These are phyloP conservation scores for Edaphochlamys debaryana DNA, from an alignment of 139 green algal species.

Conservation along the genomic window DNA sequence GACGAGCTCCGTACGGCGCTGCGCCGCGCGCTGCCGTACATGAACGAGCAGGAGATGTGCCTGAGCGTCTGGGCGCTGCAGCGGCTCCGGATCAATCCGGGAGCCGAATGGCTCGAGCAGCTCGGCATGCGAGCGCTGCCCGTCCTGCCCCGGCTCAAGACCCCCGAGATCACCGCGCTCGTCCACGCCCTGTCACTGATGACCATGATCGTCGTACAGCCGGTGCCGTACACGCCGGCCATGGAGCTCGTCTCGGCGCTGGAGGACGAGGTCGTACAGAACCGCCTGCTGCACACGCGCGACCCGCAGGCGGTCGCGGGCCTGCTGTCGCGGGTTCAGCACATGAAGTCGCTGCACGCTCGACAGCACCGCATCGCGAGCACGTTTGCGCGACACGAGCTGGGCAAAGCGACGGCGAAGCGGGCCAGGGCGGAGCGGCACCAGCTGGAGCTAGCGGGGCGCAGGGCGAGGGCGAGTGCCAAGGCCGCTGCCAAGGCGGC, in stretches of 20 bases:
- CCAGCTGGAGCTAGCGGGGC: too few species aligned
- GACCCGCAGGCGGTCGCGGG: too few species aligned
- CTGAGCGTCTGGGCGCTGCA: slow-evolving; percentile 17
- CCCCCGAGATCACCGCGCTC: not conserved
- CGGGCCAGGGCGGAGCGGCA: too few species aligned
- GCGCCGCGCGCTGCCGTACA: not conserved
- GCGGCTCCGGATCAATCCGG: not conserved
- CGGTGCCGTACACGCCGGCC: not conserved
- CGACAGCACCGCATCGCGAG: too few species aligned
- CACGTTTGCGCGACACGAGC: too few species aligned
- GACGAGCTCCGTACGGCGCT: not conserved
- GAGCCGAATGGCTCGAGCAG: not conserved
- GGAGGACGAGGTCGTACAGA: slow-evolving; percentile 21
- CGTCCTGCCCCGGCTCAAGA: not conserved
- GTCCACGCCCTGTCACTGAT: not conserved
- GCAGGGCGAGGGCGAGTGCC: too few species aligned
- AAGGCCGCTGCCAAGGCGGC: too few species aligned
- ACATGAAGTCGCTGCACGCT: too few species aligned
- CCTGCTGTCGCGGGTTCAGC: too few species aligned
- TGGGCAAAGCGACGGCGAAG: too few species aligned
- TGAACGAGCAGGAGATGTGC: slow-evolving; percentile 3
- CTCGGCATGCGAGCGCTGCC: not conserved
- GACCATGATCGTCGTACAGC: too few species aligned
- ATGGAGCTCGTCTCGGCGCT: not conserved
- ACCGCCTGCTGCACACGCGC: too few species aligned